Evolutionary conservation across 2,329 filamentous ascomycete species (phyloP), one percentile per base, ranked within the genome.

Genomic region (Graphilbum fragrans): DNA sequence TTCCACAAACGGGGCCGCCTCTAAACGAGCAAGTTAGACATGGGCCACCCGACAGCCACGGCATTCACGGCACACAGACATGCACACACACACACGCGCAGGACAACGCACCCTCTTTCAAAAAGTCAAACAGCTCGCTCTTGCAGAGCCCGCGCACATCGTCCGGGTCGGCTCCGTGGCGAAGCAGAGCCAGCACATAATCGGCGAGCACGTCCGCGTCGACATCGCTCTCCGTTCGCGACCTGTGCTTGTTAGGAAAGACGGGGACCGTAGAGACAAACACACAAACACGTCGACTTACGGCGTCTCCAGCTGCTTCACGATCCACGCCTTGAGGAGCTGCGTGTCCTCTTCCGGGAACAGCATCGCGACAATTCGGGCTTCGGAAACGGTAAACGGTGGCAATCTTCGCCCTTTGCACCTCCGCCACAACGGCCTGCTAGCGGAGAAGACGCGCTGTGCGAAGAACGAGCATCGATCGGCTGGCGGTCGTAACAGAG

Each of bases 181-280:
- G 74, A 36, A 90, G 63, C 18, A 92, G 71, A 7, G 82, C 84
- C 46, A 88, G 69, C n/a, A 90, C 80, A 56, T 88, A 92, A 52
- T 92, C 85, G 37, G 83, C 84, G 3, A 92, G 76, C 5, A 90
- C 82, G 53, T 87, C 84, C 25, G 80, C 74, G 56, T 92, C 85
- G 37, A 90, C 82, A 54, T 87, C 84, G 33, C 78, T 74, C 55
- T 90, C 85, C 39, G 82, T 83, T 53, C 88, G 83, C 22, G 82
- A 85, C 41, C 82, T 86, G 47, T 46, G n/a, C 16, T 9, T 16
- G 43, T 44, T 38, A 46, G 39, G 23, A 37, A 20, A 14, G 11
- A 16, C 21, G n/a, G 25, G 34, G 20, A 40, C 34, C 35, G 17
- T 32, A 37, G 8, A 34, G 44, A 21, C 7, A 19, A 16, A 3